Conservation (phyloP, 140 eudicot genomes). For the Senecio squalidus region DNA sequence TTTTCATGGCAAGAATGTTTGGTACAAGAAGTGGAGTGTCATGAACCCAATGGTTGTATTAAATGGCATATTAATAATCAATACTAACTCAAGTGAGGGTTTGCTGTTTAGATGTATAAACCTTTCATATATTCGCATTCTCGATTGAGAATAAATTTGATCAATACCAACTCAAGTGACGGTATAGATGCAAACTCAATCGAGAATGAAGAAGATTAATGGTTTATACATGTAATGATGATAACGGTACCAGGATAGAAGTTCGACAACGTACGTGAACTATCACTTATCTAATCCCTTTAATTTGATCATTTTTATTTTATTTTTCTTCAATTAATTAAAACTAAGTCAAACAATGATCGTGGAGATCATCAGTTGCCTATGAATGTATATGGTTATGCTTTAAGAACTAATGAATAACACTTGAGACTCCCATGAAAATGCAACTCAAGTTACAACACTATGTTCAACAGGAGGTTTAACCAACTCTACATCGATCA, state of each 20-base stretch:
- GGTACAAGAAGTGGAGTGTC: conserved; percentile 12
- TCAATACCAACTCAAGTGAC: conserved; percentile 15
- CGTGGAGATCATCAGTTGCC: conserved; percentile 67
- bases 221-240: too few relatives aligned
- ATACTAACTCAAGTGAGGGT: too few relatives aligned
- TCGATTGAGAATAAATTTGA: too few relatives aligned
- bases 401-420: conserved; percentile 72
- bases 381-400: conserved; percentile 66
- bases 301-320: neutral
- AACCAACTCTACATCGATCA: conserved; percentile 58
- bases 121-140: too few relatives aligned
- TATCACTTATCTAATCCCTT: conserved; percentile 29
- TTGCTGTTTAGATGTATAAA: too few relatives aligned
- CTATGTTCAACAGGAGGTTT: conserved; percentile 66
- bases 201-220: conserved; percentile 31
- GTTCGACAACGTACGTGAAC: conserved; percentile 65
- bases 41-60: conserved; percentile 35
- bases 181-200: conserved; percentile 31
- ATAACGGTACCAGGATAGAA: conserved; percentile 49
- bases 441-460: conserved; percentile 85
- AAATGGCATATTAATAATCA: too few relatives aligned
- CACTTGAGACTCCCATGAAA: conserved; percentile 83
- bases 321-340: neutral
- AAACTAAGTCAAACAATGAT: conserved; percentile 35
- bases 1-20: neutral